Conservation (phyloP, 1,284 basidiomycete genomes). For the Heterobasidion irregulare region DNA sequence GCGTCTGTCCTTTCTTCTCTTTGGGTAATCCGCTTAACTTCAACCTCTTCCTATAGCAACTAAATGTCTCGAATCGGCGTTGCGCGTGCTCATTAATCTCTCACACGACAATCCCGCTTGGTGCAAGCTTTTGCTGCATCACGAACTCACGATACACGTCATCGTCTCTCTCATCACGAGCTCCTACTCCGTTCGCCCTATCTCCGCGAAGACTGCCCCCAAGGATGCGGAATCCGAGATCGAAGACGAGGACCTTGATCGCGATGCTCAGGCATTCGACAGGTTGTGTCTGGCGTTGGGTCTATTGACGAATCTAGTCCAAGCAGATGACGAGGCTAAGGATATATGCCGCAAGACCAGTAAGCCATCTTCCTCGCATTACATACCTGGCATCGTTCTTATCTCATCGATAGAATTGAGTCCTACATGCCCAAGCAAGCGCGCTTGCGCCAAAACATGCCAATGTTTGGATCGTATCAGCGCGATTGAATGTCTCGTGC, state of each 20-base stretch:
- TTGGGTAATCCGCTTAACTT: not conserved
- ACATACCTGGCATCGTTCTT: not conserved
- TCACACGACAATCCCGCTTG: conserved; percentile 52
- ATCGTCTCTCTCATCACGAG: conserved; percentile 36
- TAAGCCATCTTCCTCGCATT: conserved; percentile 15
- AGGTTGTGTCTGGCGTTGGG: conserved; percentile 62
- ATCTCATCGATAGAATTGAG: conserved; percentile 28
- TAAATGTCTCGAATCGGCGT: conserved; percentile 44
- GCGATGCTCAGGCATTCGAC: conserved; percentile 40
- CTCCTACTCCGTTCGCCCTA: conserved; percentile 7
- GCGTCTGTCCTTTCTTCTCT: not conserved
- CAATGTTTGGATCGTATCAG: conserved; percentile 33
- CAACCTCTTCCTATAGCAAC: conserved; percentile 20
- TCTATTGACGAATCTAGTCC: conserved; percentile 64
- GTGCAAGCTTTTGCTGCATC: conserved; percentile 38
- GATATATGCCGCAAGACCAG: conserved; percentile 35
- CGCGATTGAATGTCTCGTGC: conserved; percentile 37
- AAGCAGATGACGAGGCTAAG: conserved; percentile 40
- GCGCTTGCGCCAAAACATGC: conserved; percentile 39
- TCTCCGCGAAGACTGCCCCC: too few species aligned
- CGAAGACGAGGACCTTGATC: conserved; percentile 10
- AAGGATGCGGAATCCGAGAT: conserved; percentile 1
- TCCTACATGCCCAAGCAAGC: conserved; percentile 37
- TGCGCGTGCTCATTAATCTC: conserved; percentile 61
- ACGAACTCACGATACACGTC: conserved; percentile 34